Percentiles rank a stretch among this genome's conserved stretches.
These are phyloP conservation scores for Penicillium sp. DNA, from an alignment of 2,329 filamentous ascomycete species.

Conservation along the genomic window DNA sequence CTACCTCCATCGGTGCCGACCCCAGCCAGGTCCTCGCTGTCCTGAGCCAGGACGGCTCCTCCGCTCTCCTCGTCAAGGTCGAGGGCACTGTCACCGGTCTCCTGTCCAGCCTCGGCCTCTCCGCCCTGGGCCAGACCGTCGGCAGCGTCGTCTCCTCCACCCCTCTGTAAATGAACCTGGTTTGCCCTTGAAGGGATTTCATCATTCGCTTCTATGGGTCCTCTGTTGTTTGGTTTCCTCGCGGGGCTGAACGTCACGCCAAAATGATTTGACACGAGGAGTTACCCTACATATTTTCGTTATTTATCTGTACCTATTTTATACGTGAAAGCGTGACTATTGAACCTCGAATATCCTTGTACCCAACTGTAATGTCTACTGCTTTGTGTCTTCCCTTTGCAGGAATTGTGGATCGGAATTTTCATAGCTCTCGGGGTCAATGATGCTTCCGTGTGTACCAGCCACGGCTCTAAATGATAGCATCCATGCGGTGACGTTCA, in stretches of 20 bases:
- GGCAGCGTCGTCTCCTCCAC: slow-evolving; percentile 13
- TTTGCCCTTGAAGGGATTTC: slow-evolving; percentile 15
- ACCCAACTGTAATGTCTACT: neutral
- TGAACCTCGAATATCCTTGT: neutral
- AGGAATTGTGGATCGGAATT: too few relatives aligned
- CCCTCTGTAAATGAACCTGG: slow-evolving; percentile 11
- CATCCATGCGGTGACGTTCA: too few relatives aligned
- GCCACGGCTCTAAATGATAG: too few relatives aligned
- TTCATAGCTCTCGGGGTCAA: neutral
- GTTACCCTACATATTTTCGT: slow-evolving; percentile 13
- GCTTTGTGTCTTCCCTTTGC: neutral
- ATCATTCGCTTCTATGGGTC: slow-evolving; percentile 19
- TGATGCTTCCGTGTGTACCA: neutral
- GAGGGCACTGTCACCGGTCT: slow-evolving; percentile 11
- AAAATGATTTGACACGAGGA: slow-evolving; percentile 18
- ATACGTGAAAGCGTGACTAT: slow-evolving; percentile 8
- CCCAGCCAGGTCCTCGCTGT: slow-evolving; percentile 16
- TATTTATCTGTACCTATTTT: slow-evolving; percentile 17
- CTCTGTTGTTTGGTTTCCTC: slow-evolving; percentile 13
- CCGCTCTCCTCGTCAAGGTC: slow-evolving; percentile 18
- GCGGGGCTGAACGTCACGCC: slow-evolving; percentile 2
- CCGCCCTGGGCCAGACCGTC: slow-evolving; percentile 10
- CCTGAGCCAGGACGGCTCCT: slow-evolving; percentile 10
- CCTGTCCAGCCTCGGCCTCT: slow-evolving; percentile 16
- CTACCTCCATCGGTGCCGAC: slow-evolving; percentile 11